A percentile compares a stretch with the other conserved stretches of the same genome.
phyloP scores from a whole-genome alignment of 1,284 basidiomycete genomes.

The Papiliotrema terrestris region DNA sequence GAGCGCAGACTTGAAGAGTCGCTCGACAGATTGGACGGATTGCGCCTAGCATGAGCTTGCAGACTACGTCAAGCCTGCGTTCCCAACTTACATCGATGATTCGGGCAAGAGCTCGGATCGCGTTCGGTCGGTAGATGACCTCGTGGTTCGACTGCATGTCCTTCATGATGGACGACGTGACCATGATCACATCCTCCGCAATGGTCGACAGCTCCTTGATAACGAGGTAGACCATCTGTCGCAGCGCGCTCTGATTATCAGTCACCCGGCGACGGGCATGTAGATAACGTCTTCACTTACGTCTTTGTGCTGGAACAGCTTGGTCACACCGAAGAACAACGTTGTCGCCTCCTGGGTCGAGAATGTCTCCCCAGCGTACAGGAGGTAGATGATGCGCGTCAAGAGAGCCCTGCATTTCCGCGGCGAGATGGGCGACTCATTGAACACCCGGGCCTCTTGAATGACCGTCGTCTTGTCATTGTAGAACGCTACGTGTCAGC shows the following conservation, averaged over 20 bases:
- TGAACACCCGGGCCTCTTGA: slow-evolving; percentile 98
- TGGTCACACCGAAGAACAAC: slow-evolving; percentile 98
- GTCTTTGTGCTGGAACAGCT: slow-evolving; percentile 99
- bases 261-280: background rate
- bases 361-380: slow-evolving; percentile 95
- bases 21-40: slow-evolving; percentile 88
- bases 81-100: slow-evolving; percentile 83
- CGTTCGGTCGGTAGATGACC: slow-evolving; percentile 97
- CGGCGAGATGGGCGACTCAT: slow-evolving; percentile 96
- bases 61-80: too few species aligned
- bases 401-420: slow-evolving; percentile 94
- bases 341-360: slow-evolving; percentile 94
- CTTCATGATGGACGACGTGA: slow-evolving; percentile 99
- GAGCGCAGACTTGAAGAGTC: slow-evolving; percentile 99
- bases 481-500: slow-evolving; percentile 41
- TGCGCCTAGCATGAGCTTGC: slow-evolving; percentile 35
- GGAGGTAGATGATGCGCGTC: slow-evolving; percentile 92
- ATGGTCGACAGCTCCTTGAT: slow-evolving; percentile 96
- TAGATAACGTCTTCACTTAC: slow-evolving; percentile 56
- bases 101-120: slow-evolving; percentile 90
- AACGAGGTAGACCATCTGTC: slow-evolving; percentile 97
- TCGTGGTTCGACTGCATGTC: slow-evolving; percentile 99
- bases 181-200: slow-evolving; percentile 99
- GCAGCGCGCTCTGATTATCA: slow-evolving; percentile 70
- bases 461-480: slow-evolving; percentile 95